Conservation (phyloP, 1,139 yeast genomes). For the Candida labiduridarum region DNA sequence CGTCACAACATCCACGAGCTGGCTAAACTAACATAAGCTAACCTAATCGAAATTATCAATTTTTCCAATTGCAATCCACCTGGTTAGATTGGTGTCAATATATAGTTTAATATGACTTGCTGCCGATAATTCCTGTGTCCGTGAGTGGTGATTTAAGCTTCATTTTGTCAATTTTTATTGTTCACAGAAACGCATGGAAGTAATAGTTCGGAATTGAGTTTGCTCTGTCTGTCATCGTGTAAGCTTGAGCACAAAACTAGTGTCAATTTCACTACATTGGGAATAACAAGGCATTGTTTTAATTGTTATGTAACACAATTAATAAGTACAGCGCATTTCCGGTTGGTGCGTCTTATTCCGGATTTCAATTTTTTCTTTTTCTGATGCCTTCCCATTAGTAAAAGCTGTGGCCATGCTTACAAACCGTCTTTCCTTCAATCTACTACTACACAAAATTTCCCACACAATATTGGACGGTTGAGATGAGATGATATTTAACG, state of each 20-base stretch:
- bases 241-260: background rate
- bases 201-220: background rate
- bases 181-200: background rate
- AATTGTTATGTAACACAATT: background rate
- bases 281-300: background rate
- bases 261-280: background rate
- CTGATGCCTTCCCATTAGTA: background rate
- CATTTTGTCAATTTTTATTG: too few relatives aligned
- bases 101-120: too few relatives aligned
- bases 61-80: too few relatives aligned
- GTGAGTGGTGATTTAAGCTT: too few relatives aligned
- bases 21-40: too few relatives aligned
- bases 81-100: too few relatives aligned
- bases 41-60: too few relatives aligned
- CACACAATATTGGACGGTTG: background rate
- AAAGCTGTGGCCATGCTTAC: conserved; percentile 1
- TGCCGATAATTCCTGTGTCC: too few relatives aligned
- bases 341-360: background rate
- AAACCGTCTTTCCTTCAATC: background rate
- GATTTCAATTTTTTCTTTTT: background rate
- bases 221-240: background rate
- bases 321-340: background rate
- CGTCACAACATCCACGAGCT: too few relatives aligned
- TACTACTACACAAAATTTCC: background rate
- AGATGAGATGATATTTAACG: background rate